phyloP scores from a whole-genome alignment of 768 basidiomycete genomes.

The Filobasidium floriforme region DNA sequence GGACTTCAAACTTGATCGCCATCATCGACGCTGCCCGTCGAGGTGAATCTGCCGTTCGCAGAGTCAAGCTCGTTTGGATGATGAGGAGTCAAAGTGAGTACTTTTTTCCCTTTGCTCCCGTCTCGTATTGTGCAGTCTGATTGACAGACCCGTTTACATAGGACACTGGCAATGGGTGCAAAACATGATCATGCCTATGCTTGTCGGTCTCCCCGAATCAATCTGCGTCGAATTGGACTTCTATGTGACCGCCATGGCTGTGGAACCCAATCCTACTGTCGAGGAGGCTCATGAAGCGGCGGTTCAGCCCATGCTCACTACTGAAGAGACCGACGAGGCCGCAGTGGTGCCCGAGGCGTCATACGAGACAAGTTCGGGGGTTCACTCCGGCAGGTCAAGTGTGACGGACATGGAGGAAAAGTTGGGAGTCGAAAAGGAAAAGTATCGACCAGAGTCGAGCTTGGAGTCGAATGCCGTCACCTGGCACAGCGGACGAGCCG shows the following conservation, averaged over 20 bases:
- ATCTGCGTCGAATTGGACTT: slow-evolving; percentile 25
- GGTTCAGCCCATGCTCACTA: too few relatives aligned
- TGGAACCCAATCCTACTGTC: slow-evolving; percentile 17
- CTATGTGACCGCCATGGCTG: slow-evolving; percentile 31
- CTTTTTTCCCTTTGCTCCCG: not conserved
- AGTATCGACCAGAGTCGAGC: slow-evolving; percentile 3
- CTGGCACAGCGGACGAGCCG: slow-evolving; percentile 18
- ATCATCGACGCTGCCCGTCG: slow-evolving; percentile 29
- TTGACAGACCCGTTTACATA: not conserved
- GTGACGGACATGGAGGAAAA: slow-evolving; percentile 15
- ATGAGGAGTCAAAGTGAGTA: slow-evolving; percentile 31
- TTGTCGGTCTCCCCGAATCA: slow-evolving; percentile 24
- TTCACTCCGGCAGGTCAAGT: slow-evolving; percentile 12
- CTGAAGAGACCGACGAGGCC: too few relatives aligned
- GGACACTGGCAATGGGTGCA: slow-evolving; percentile 33
- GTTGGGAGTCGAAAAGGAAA: slow-evolving; percentile 4
- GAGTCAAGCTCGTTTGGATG: slow-evolving; percentile 39
- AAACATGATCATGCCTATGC: slow-evolving; percentile 24
- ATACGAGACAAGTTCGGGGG: slow-evolving; percentile 6
- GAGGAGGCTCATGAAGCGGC: slow-evolving; percentile 7
- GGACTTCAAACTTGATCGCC: slow-evolving; percentile 26
- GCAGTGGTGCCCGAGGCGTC: not conserved
- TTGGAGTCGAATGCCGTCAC: not conserved
- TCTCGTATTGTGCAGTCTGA: not conserved
- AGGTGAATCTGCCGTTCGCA: slow-evolving; percentile 25